A percentile compares a stretch with the other conserved stretches of the same genome.
Evolutionary conservation across 768 basidiomycete species (phyloP).

Genomic region (Mycena chlorophos): DNA sequence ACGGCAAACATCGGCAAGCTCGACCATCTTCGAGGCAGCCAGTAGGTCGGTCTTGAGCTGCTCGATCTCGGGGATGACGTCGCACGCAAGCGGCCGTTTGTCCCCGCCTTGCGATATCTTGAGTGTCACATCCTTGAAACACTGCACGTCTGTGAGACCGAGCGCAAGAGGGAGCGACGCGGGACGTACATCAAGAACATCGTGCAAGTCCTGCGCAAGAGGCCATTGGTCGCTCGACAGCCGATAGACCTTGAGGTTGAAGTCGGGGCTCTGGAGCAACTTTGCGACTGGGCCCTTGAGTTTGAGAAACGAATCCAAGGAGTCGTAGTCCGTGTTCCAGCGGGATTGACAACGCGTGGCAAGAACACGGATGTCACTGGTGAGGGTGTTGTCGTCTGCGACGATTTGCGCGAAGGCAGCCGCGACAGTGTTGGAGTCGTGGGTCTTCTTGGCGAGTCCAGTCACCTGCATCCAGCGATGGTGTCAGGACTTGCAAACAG

Average conservation of each 20-base stretch:
- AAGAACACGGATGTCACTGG: slow-evolving; percentile 21
- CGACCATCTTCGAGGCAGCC: too few relatives aligned
- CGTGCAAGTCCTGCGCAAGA: slow-evolving; percentile 26
- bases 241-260: slow-evolving; percentile 21
- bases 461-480: slow-evolving; percentile 29
- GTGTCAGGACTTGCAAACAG: neutral
- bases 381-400: slow-evolving; percentile 6
- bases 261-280: slow-evolving; percentile 14
- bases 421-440: slow-evolving; percentile 26
- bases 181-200: slow-evolving; percentile 26
- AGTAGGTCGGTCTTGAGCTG: too few relatives aligned
- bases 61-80: too few relatives aligned
- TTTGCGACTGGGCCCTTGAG: slow-evolving; percentile 26
- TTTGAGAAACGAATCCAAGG: slow-evolving; percentile 27
- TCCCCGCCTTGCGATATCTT: too few relatives aligned
- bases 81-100: too few relatives aligned
- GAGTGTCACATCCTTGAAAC: too few relatives aligned
- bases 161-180: neutral
- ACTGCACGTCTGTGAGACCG: too few relatives aligned
- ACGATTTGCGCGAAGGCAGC: slow-evolving; percentile 30
- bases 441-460: slow-evolving; percentile 27
- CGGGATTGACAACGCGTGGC: slow-evolving; percentile 29
- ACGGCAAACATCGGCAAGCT: too few relatives aligned
- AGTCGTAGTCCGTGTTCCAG: slow-evolving; percentile 34
- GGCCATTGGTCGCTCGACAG: slow-evolving; percentile 28